These are phyloP conservation scores for Hericium erinaceus DNA, from an alignment of 768 basidiomycete species.

Conservation along the genomic window DNA sequence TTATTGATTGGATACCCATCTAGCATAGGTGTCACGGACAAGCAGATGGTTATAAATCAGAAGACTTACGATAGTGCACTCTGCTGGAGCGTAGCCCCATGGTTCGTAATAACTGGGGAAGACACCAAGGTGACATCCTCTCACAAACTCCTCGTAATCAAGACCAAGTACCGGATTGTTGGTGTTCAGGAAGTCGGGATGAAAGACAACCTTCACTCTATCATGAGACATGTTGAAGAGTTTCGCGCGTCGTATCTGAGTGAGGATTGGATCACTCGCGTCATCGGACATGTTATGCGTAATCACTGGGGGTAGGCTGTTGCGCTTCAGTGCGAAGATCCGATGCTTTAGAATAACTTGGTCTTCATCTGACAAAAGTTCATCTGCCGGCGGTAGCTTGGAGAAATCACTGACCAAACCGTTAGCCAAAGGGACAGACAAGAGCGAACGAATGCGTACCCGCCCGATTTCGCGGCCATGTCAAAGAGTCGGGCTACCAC, in stretches of 20 bases:
- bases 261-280: constrained; percentile 83
- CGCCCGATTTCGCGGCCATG: constrained; percentile 86
- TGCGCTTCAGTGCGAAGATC: constrained; percentile 92
- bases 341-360: constrained; percentile 91
- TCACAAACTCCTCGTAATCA: constrained; percentile 98
- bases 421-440: neutral
- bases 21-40: constrained; percentile 19
- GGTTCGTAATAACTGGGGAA: constrained; percentile 98
- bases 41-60: constrained; percentile 9
- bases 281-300: constrained; percentile 99
- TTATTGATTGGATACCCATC: constrained; percentile 98
- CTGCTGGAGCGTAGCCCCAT: constrained; percentile 95
- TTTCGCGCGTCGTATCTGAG: constrained; percentile 88
- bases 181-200: constrained; percentile 95
- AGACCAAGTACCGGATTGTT: constrained; percentile 96
- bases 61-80: constrained; percentile 86
- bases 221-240: constrained; percentile 85
- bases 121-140: constrained; percentile 96
- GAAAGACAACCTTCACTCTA: constrained; percentile 96
- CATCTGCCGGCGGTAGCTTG: constrained; percentile 60
- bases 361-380: constrained; percentile 84
- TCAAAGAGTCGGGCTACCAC: constrained; percentile 91
- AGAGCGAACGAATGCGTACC: constrained; percentile 37
- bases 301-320: constrained; percentile 86
- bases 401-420: constrained; percentile 50